phyloP scores from a whole-genome alignment of 495 filamentous ascomycete species.

The Aspergillus heteromorphus region DNA sequence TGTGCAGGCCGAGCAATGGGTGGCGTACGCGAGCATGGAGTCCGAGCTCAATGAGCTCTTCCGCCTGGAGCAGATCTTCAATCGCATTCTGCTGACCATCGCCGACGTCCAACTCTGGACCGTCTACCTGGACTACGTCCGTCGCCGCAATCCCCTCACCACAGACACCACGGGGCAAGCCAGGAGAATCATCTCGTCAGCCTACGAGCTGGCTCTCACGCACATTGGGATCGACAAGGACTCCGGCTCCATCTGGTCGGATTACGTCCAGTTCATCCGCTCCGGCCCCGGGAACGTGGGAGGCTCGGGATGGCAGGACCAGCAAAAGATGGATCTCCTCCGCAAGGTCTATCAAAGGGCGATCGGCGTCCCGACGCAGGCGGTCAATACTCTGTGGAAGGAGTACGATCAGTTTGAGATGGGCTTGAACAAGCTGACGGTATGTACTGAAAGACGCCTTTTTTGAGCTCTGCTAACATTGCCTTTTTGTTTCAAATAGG shows the following conservation, averaged over 20 bases:
- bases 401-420: conserved; percentile 96
- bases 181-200: conserved; percentile 68
- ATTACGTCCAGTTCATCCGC: conserved; percentile 88
- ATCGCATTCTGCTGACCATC: conserved; percentile 61
- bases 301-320: conserved; percentile 87
- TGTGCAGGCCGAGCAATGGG: conserved; percentile 80
- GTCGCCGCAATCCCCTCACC: conserved; percentile 77
- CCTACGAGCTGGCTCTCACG: conserved; percentile 87
- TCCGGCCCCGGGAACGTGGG: conserved; percentile 77
- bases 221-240: conserved; percentile 89
- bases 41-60: conserved; percentile 70
- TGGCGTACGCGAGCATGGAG: conserved; percentile 81
- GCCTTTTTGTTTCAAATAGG: conserved; percentile 41
- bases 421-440: conserved; percentile 81
- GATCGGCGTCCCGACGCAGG: conserved; percentile 74
- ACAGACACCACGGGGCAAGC: conserved; percentile 73
- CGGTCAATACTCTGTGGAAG: conserved; percentile 82
- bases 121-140: conserved; percentile 91
- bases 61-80: conserved; percentile 77
- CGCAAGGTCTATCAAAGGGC: conserved; percentile 89
- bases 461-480: not conserved
- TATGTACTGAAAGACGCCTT: conserved; percentile 30
- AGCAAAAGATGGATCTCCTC: conserved; percentile 92
- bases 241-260: conserved; percentile 83
- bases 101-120: conserved; percentile 85